Evolutionary conservation across 495 filamentous ascomycete species (phyloP).

Genomic region (Jackrogersella minutella): DNA sequence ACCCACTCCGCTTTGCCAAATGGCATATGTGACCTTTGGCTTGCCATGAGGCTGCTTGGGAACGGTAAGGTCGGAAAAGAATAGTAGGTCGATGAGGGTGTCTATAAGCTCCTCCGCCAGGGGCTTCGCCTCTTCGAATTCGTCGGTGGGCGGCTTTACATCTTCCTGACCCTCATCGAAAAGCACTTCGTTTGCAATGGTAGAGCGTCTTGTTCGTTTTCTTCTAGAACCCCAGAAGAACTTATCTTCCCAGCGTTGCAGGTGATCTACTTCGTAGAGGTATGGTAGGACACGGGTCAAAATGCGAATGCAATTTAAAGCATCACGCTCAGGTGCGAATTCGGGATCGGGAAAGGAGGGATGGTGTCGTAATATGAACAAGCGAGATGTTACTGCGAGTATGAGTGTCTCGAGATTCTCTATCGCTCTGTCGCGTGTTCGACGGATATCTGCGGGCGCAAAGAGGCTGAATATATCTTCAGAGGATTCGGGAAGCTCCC

Average conservation of each 20-base stretch:
- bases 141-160: slow-evolving; percentile 59
- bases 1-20: slow-evolving; percentile 98
- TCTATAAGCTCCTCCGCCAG: slow-evolving; percentile 95
- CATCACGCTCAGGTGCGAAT: slow-evolving; percentile 86
- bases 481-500: slow-evolving; percentile 94
- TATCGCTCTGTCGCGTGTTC: slow-evolving; percentile 84
- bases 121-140: slow-evolving; percentile 84
- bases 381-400: slow-evolving; percentile 78
- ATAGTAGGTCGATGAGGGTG: slow-evolving; percentile 86
- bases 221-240: slow-evolving; percentile 89
- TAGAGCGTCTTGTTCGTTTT: slow-evolving; percentile 63
- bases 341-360: slow-evolving; percentile 90
- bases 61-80: slow-evolving; percentile 89
- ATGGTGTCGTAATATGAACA: slow-evolving; percentile 83
- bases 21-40: slow-evolving; percentile 87
- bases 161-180: slow-evolving; percentile 78
- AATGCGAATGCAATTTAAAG: slow-evolving; percentile 91
- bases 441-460: slow-evolving; percentile 89
- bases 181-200: slow-evolving; percentile 72
- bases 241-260: slow-evolving; percentile 87
- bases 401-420: slow-evolving; percentile 93
- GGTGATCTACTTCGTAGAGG: slow-evolving; percentile 87
- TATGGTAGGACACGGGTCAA: slow-evolving; percentile 92
- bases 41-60: slow-evolving; percentile 70
- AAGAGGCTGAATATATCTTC: slow-evolving; percentile 98